Evolutionary conservation across 352 stramenopile genomes (phyloP), one percentile per base, ranked within the genome.

Genomic region (Phytophthora pinifolia): DNA sequence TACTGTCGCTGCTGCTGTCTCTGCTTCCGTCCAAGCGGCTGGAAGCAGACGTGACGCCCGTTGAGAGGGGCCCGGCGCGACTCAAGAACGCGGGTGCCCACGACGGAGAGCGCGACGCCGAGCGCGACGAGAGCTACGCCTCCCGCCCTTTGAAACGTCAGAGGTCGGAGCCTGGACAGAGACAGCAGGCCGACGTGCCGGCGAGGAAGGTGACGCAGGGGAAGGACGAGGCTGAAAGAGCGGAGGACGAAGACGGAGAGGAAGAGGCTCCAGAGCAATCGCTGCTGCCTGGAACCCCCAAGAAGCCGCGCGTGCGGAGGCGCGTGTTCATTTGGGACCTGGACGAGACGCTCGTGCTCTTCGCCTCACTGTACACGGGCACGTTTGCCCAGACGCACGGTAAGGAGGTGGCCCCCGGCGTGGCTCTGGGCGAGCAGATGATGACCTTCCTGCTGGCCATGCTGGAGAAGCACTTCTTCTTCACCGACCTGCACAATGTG

Each of bases 391-490:
- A 80, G 25, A 65, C 57, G 7, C 75, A 86, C 41, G 72, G 73
- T 20, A 86, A 86, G 42, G 81, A 87, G 34, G 55, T 83, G 37
- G 67, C 74, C 1, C 67, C 62, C 10, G 80, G 83, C 44, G 70
- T 92, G 14, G 72, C 63, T 25, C 67, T 93, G 4, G 83, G 83
- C 18, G 76, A 93, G 56, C 79, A 88, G 59, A 93, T 93, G 83
- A 93, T 93, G 83, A 83, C 74, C 18, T 93, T 92, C 61, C 54
- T 93, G 46, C 47, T 93, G 25, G 71, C 77, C 4, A 78, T 91
- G 62, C 67, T 93, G n/a, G 81, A 92, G 56, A 74, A 80, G 14
- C 81, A 93, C 57, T 90, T 93, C 65, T 93, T 87, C 62, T 91
- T 93, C 33, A 80, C 76, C 63, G 80, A 89, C 20, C 63, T 93